Percentiles rank a stretch among this genome's conserved stretches.
Conservation (phyloP, 768 basidiomycete species). For the Fistulinella prunicolor region DNA sequence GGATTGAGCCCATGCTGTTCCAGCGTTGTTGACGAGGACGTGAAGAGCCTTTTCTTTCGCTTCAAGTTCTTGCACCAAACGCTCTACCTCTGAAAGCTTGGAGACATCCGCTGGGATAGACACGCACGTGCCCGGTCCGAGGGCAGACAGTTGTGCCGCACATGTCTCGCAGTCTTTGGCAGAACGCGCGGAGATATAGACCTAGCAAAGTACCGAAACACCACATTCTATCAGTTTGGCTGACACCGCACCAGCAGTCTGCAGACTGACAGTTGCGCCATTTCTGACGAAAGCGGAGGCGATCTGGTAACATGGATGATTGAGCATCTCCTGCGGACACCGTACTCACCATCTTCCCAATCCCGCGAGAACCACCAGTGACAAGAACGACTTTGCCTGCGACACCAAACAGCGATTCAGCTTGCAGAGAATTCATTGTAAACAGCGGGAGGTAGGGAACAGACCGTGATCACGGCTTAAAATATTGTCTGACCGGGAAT, state of each 20-base stretch:
- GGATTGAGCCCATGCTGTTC: slow-evolving; percentile 51
- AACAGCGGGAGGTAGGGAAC: background rate
- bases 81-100: slow-evolving; percentile 50
- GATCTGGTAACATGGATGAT: slow-evolving; percentile 41
- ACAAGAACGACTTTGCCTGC: slow-evolving; percentile 54
- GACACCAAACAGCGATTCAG: slow-evolving; percentile 46
- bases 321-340: background rate
- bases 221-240: slow-evolving; percentile 7
- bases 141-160: slow-evolving; percentile 47
- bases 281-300: slow-evolving; percentile 61
- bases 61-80: slow-evolving; percentile 48
- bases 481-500: background rate
- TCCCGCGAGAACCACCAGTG: slow-evolving; percentile 64
- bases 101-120: slow-evolving; percentile 54
- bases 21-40: slow-evolving; percentile 64
- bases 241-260: background rate
- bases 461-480: background rate
- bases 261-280: slow-evolving; percentile 48
- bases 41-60: slow-evolving; percentile 52
- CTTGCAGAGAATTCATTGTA: slow-evolving; percentile 38
- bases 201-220: slow-evolving; percentile 29
- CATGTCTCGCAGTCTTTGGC: slow-evolving; percentile 49
- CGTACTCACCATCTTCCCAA: slow-evolving; percentile 58
- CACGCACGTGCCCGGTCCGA: slow-evolving; percentile 55
- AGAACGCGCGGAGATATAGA: slow-evolving; percentile 63